A percentile compares a stretch with the other conserved stretches of the same genome.
These are phyloP conservation scores for Leishmania lainsoni DNA, from an alignment of 208 protist genomes.

Conservation along the genomic window DNA sequence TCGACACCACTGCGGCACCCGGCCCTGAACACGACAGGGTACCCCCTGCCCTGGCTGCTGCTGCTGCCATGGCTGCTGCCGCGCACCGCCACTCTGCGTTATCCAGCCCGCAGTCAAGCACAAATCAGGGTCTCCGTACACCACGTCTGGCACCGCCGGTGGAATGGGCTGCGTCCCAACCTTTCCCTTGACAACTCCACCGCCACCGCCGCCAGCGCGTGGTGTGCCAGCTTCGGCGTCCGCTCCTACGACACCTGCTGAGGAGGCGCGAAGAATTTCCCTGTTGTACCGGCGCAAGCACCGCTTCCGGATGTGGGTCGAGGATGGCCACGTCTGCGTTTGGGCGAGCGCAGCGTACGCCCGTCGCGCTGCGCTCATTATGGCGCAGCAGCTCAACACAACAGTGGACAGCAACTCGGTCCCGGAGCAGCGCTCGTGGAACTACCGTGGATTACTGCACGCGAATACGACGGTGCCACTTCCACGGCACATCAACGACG, in stretches of 20 bases:
- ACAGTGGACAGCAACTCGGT: constrained; percentile 62
- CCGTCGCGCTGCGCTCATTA: constrained; percentile 66
- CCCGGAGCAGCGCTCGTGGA: constrained; percentile 60
- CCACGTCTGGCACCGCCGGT: not conserved
- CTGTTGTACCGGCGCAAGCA: constrained; percentile 54
- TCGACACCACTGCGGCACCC: constrained; percentile 50
- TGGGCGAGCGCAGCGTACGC: constrained; percentile 77
- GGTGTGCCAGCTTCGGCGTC: not conserved
- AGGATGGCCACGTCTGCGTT: constrained; percentile 70
- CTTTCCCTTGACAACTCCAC: constrained; percentile 17
- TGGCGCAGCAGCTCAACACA: constrained; percentile 71
- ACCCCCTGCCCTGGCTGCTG: constrained; percentile 25
- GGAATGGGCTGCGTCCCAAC: constrained; percentile 15
- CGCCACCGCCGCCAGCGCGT: constrained; percentile 13
- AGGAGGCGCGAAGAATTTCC: constrained; percentile 14
- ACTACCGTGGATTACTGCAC: constrained; percentile 65
- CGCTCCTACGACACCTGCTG: not conserved
- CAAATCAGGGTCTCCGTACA: constrained; percentile 2
- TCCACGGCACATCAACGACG: constrained; percentile 51
- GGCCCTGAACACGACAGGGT: constrained; percentile 35
- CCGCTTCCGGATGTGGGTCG: constrained; percentile 79
- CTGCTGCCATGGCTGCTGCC: constrained; percentile 10
- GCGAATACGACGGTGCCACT: constrained; percentile 40
- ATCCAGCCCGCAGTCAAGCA: constrained; percentile 15
- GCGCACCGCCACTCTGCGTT: not conserved